Base-by-base conservation (phyloP, 2,329 filamentous ascomycete species). In the Fusarium citri region DNA sequence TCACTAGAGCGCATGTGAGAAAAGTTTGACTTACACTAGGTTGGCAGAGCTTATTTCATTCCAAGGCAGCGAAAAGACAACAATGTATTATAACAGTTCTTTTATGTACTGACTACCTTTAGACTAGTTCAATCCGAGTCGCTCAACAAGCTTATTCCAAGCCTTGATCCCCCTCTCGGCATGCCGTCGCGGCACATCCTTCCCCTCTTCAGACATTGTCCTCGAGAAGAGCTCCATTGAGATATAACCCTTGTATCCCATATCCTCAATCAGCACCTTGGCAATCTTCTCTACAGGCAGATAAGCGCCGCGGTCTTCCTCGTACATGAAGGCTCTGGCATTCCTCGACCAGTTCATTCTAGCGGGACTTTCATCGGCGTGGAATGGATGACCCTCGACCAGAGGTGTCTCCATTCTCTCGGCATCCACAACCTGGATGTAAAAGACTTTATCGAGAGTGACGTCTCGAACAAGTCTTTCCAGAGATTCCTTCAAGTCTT, bases 261-360 rank as follows among this genome's bases (percentile, higher is more conserved):
- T 30, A 30, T 64, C 42, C 1, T 64, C 14, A 3, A 64, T 40
- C 34, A 64, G 11, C 11, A 49, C 59, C 37, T 37, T 64, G 2
- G 59, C 43, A 26, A 64, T 57, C 8, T 28, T 26, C 6, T 64
- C 60, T 6, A 64, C 60, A 0, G 60, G 60, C 2, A 64, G 37
- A 18, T 64, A 64, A 2, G 59, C 60, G 0, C 60, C 49, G 3
- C 59, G 23, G 0, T 57, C 59, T 1, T 45, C 34, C 26, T 64
- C 60, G 1, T 64, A 64, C 49, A 64, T 64, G 4, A 56, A 64
- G 4, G 59, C 43, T 12, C 60, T 40, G 0, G 60, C 60, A 45
- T 64, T 64, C 3, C 60, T 34, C 2, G 60, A 64, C 60, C 60
- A 64, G 15, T 64, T 64, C 60, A 64, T 64, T 2, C 60, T 43